phyloP scores from a whole-genome alignment of 2,329 filamentous ascomycete genomes.

The Paraphoma sp. region DNA sequence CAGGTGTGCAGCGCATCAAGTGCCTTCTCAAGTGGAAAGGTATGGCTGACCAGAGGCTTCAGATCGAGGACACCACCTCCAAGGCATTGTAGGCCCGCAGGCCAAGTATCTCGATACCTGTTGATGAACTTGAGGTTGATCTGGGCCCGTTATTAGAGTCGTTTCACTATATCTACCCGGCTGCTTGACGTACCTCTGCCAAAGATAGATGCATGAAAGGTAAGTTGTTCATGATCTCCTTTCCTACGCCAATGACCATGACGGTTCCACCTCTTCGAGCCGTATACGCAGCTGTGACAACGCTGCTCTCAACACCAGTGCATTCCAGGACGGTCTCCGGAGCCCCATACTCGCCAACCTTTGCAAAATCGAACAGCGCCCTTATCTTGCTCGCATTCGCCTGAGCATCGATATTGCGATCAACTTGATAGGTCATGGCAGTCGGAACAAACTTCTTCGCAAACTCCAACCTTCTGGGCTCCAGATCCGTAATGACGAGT shows the following conservation, averaged over 20 bases:
- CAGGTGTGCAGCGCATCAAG: slow-evolving; percentile 63
- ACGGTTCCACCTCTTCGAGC: slow-evolving; percentile 65
- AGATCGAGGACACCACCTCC: slow-evolving; percentile 66
- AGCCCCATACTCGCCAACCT: slow-evolving; percentile 60
- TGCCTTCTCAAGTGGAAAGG: slow-evolving; percentile 67
- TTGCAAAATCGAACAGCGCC: slow-evolving; percentile 57
- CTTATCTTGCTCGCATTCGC: slow-evolving; percentile 62
- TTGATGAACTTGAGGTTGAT: slow-evolving; percentile 76
- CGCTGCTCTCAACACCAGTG: slow-evolving; percentile 69
- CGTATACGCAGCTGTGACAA: slow-evolving; percentile 64
- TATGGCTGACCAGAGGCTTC: slow-evolving; percentile 68
- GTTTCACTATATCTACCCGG: no score
- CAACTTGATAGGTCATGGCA: slow-evolving; percentile 62
- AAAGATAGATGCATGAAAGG: slow-evolving; percentile 72
- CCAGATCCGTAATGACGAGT: slow-evolving; percentile 69
- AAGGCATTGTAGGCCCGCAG: slow-evolving; percentile 67
- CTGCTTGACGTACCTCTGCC: slow-evolving; percentile 56
- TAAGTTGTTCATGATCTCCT: slow-evolving; percentile 67
- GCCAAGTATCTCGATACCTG: slow-evolving; percentile 74
- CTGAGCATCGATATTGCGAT: slow-evolving; percentile 53
- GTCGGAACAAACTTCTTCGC: slow-evolving; percentile 64
- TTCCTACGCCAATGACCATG: slow-evolving; percentile 70
- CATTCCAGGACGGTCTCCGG: slow-evolving; percentile 69
- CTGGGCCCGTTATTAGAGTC: slow-evolving; percentile 38
- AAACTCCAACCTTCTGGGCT: slow-evolving; percentile 63